Percentiles rank a stretch among this genome's conserved stretches.
phyloP scores from a whole-genome alignment of 768 basidiomycete genomes.

The Tubosaeta brunneosetosa region DNA sequence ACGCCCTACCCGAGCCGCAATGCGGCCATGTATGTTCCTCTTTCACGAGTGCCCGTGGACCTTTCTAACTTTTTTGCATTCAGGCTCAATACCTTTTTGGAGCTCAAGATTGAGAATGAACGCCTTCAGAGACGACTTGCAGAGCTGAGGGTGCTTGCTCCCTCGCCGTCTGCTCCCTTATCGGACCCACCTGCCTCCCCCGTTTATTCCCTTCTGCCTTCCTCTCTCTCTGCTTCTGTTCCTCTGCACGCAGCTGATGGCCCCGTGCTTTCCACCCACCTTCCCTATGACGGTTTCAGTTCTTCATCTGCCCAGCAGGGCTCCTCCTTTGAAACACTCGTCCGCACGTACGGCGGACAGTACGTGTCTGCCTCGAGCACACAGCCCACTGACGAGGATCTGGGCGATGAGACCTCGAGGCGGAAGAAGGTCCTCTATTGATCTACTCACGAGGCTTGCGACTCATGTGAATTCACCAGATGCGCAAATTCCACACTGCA shows the following conservation, averaged over 20 bases:
- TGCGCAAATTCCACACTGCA: constrained; percentile 38
- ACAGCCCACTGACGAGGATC: constrained; percentile 36
- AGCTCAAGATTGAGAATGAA: constrained; percentile 87
- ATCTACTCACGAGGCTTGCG: neutral
- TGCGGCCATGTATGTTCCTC: constrained; percentile 51
- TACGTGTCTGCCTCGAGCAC: constrained; percentile 10
- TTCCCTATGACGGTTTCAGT: constrained; percentile 16
- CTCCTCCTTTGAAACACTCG: constrained; percentile 18
- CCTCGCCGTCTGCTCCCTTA: constrained; percentile 15
- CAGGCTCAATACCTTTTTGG: constrained; percentile 70
- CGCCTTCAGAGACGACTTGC: constrained; percentile 59
- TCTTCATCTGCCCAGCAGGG: constrained; percentile 10
- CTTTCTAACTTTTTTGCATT: constrained; percentile 2
- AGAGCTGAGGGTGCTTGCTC: constrained; percentile 34
- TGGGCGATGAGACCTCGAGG: constrained; percentile 46
- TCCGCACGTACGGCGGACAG: constrained; percentile 14
- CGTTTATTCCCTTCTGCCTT: constrained; percentile 23
- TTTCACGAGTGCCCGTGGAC: neutral
- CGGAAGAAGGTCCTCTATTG: constrained; percentile 56
- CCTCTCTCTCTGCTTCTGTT: constrained; percentile 21
- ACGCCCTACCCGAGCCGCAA: constrained; percentile 76
- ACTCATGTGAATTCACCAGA: constrained; percentile 10
- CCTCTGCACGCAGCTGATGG: constrained; percentile 3
- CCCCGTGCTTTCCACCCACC: constrained; percentile 15
- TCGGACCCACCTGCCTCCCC: constrained; percentile 20